These are phyloP conservation scores for Phanerochaete sordida DNA, from an alignment of 768 basidiomycete genomes.

Conservation along the genomic window DNA sequence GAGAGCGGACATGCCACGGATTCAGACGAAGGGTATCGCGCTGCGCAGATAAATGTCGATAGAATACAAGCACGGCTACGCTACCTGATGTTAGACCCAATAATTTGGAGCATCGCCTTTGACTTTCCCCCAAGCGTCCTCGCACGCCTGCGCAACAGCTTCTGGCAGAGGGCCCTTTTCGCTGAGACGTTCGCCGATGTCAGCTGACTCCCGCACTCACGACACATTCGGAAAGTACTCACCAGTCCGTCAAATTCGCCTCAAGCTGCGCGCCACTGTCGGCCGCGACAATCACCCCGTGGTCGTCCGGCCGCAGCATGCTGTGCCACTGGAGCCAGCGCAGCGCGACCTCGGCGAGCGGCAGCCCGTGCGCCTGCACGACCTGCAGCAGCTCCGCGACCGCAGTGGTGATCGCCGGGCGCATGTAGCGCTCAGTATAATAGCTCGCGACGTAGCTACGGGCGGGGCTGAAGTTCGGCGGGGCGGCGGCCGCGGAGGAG, in stretches of 20 bases:
- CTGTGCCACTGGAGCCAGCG: conserved; percentile 4
- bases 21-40: too few relatives aligned
- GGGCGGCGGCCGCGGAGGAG: conserved; percentile 33
- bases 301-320: conserved; percentile 19
- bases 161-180: conserved; percentile 45
- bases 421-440: too few relatives aligned
- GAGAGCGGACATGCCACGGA: too few relatives aligned
- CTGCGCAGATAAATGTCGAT: too few relatives aligned
- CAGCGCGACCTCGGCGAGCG: not conserved
- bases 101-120: conserved; percentile 4
- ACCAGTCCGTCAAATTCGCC: conserved; percentile 39
- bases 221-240: not conserved
- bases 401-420: not conserved
- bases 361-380: not conserved
- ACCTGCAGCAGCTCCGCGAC: conserved; percentile 18
- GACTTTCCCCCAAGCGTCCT: conserved; percentile 40
- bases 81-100: not conserved
- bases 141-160: conserved; percentile 45
- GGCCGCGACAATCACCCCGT: conserved; percentile 14
- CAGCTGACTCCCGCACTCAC: too few relatives aligned
- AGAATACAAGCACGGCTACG: too few relatives aligned
- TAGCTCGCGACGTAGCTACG: too few relatives aligned
- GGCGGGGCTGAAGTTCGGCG: too few relatives aligned
- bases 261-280: conserved; percentile 20
- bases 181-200: not conserved